Evolutionary conservation across 2,329 filamentous ascomycete genomes (phyloP).

Genomic region (Arthrobotrys sinensis): DNA sequence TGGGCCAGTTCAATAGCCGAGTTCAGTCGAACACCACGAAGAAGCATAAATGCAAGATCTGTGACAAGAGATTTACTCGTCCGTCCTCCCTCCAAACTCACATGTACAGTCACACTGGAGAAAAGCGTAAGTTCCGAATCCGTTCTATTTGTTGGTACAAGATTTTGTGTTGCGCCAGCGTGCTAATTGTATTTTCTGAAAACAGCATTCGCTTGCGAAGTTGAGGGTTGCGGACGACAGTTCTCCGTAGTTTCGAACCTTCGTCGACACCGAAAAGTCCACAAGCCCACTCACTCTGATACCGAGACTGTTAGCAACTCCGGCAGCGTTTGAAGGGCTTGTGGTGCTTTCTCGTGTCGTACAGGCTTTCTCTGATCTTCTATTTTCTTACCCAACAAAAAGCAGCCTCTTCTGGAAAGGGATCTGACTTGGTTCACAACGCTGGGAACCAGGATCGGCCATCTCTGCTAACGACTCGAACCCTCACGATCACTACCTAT

Average conservation of each 20-base stretch:
- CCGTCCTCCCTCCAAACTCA: slow-evolving; percentile 96
- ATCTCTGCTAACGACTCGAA: slow-evolving; percentile 37
- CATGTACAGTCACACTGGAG: slow-evolving; percentile 98
- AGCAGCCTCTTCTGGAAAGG: slow-evolving; percentile 52
- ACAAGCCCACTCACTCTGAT: slow-evolving; percentile 75
- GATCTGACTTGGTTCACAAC: slow-evolving; percentile 26
- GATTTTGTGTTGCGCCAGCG: slow-evolving; percentile 28
- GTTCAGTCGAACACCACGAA: slow-evolving; percentile 95
- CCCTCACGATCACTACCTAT: slow-evolving; percentile 52
- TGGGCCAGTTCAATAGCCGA: slow-evolving; percentile 98
- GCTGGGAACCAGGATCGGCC: slow-evolving; percentile 16
- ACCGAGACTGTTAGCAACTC: slow-evolving; percentile 59
- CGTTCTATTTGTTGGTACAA: slow-evolving; percentile 6
- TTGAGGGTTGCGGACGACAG: slow-evolving; percentile 93
- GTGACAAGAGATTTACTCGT: slow-evolving; percentile 95
- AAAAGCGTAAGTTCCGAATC: slow-evolving; percentile 84
- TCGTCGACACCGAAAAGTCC: slow-evolving; percentile 93
- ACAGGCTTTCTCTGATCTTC: slow-evolving; percentile 28
- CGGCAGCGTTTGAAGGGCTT: slow-evolving; percentile 52
- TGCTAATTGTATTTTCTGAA: slow-evolving; percentile 31
- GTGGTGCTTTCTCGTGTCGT: slow-evolving; percentile 7
- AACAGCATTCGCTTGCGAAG: slow-evolving; percentile 91
- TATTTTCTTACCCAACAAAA: slow-evolving; percentile 36
- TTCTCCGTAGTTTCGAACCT: slow-evolving; percentile 98
- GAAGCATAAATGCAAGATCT: slow-evolving; percentile 99